A percentile compares a stretch with the other conserved stretches of the same genome.
Evolutionary conservation across 202 grass and related monocot species (phyloP).

Genomic region (Panicum hallii): DNA sequence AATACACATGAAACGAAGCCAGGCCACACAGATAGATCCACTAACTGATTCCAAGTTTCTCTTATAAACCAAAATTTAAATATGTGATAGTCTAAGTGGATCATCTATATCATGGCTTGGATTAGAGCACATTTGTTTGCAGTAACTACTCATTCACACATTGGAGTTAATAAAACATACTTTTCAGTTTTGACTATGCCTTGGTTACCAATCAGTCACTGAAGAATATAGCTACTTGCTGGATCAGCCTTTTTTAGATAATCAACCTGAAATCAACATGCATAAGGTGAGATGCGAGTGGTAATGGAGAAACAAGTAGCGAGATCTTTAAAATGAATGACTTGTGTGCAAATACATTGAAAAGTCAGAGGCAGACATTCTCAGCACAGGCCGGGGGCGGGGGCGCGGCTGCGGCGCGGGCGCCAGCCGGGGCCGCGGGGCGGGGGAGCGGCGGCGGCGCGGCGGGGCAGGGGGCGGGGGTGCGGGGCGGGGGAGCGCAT

Average conservation of each 20-base stretch:
- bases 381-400: too few relatives aligned
- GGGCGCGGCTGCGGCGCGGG: too few relatives aligned
- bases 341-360: slow-evolving; percentile 35
- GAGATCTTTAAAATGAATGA: background rate
- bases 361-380: slow-evolving; percentile 12
- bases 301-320: background rate
- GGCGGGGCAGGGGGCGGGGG: too few relatives aligned
- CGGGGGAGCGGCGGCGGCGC: too few relatives aligned
- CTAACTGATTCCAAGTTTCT: background rate
- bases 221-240: slow-evolving; percentile 23
- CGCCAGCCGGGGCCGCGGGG: too few relatives aligned
- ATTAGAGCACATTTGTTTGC: slow-evolving; percentile 6
- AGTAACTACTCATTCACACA: slow-evolving; percentile 31
- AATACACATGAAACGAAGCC: background rate
- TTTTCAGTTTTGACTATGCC: slow-evolving; percentile 11
- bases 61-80: background rate
- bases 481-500: too few relatives aligned
- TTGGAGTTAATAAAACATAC: slow-evolving; percentile 39
- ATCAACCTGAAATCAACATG: slow-evolving; percentile 42
- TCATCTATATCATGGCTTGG: background rate
- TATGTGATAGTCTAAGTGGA: background rate
- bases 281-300: background rate
- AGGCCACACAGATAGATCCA: slow-evolving; percentile 19
- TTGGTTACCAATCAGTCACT: slow-evolving; percentile 18
- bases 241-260: slow-evolving; percentile 16